Evolutionary conservation across 2,329 filamentous ascomycete genomes (phyloP), one percentile per base, ranked within the genome.

Genomic region (Fusarium sp.): DNA sequence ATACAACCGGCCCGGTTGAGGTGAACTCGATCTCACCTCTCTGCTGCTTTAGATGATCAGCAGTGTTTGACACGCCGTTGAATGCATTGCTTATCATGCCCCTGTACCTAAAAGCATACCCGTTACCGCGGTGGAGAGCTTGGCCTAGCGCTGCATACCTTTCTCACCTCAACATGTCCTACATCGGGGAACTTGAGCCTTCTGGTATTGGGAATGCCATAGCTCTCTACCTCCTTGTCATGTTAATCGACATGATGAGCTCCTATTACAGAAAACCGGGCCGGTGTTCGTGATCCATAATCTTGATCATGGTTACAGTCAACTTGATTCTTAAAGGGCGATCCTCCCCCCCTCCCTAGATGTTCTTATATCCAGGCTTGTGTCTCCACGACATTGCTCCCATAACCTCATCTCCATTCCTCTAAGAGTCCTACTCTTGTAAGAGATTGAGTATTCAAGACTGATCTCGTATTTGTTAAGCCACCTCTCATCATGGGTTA

Each of bases 401-500:
- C 55, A 56, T 63, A 48, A 52, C 33, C 44, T 59, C 56, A 60
- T 61, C 58, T 60, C 46, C 29, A 54, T 57, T 52, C 46, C 38
- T 44, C 37, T 38, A n/a, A 31, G 56, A 62, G 55, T 58, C 44
- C 21, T 19, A 11, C 48, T 57, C 42, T 35, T 27, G 29, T 33
- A 60, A 60, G 27, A 55, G 56, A 35, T 39, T 57, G 63, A 29
- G 66, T 54, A 25, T 31, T 21, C 42, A 19, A 39, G 49, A 15
- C 25, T 48, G 18, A 51, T 60, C n/a, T 60, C 60, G 18, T 48
- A 46, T 59, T 51, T 54, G 19, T 54, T 45, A 29, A 41, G 21
- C 23, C n/a, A 19, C 45, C 45, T 52, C 66, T 70, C 69, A 66
- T 61, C 61, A 77, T 77, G 76, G 76, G 76, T 64, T 69, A 69